Evolutionary conservation across 768 basidiomycete genomes (phyloP), one percentile per base, ranked within the genome.

Genomic region (Collybia mongolica): DNA sequence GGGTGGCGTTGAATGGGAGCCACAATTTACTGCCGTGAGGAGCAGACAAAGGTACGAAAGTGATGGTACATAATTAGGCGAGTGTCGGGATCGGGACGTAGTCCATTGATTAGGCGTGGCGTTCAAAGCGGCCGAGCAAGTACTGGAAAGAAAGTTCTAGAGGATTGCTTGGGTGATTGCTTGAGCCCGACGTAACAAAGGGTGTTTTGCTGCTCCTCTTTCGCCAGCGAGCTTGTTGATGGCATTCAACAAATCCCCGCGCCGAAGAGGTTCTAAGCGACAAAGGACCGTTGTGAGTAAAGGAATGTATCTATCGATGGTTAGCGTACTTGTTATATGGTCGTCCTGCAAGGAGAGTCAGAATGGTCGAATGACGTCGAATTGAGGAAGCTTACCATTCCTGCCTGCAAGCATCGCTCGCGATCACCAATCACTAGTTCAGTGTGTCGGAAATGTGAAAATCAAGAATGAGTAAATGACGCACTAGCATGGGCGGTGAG

Each of bases 401-500:
- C 76, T 6, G 76, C 76, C 55, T 76, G 73, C 56, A 77, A 60
- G 56, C 76, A 77, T 1, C 75, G 63, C 55, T 77, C 76, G 56
- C 77, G 66, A 69, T 79, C 66, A 54, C 93, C 93, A 59, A 94
- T 92, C 93, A 95, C 90, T 93, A 54, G 11, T 22, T 9, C 52
- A 44, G 14, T 85, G 78, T 64, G 78, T 71, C 72, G 98, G 96
- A 12, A 54, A 22, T 59, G 48, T 41, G 12, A 54, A 23, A 40
- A 1, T 39, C 6, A 23, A 19, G 11, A 14, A 6, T 6, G 6
- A n/a, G 20, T 18, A 12, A 11, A 18, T 3, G 37, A 86, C 90
- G 61, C 57, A 92, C 90, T 98, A 44, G 96, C 96, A 69, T 99
- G 96, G 2, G 96, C 96, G 1, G 97, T 98, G 36, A 99, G 74